Evolutionary conservation across 345 rosid genomes (phyloP).

Genomic region (Brassica rapa): DNA sequence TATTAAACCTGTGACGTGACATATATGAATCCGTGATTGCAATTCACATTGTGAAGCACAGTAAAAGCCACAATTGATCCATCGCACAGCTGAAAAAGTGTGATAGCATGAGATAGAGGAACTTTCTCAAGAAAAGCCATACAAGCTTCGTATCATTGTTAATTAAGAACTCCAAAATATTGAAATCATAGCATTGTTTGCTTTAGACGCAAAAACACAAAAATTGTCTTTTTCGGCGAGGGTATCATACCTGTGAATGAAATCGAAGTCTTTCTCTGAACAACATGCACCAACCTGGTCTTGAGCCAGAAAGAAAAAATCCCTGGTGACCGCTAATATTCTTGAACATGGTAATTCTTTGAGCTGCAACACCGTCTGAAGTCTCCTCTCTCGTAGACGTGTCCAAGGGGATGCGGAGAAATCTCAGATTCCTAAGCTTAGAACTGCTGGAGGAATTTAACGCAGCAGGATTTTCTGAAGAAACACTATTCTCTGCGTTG

Average conservation of each 20-base stretch:
- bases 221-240: neutral
- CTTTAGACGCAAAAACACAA: conserved; percentile 16
- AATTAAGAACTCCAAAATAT: conserved; percentile 2
- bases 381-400: conserved; percentile 76
- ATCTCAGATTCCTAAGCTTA: conserved; percentile 84
- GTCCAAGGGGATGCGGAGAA: conserved; percentile 73
- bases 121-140: conserved; percentile 26
- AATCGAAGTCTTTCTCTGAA: conserved; percentile 87
- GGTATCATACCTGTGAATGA: conserved; percentile 87
- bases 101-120: conserved; percentile 32
- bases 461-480: conserved; percentile 49
- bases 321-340: conserved; percentile 90
- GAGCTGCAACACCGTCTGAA: conserved; percentile 51
- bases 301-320: conserved; percentile 88
- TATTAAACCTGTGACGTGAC: conserved; percentile 82
- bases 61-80: conserved; percentile 94
- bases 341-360: conserved; percentile 79
- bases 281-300: conserved; percentile 97
- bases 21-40: conserved; percentile 92
- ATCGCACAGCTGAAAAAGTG: conserved; percentile 76
- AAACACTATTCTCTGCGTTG: conserved; percentile 55
- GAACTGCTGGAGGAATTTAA: conserved; percentile 56
- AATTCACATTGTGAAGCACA: conserved; percentile 96
- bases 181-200: conserved; percentile 13
- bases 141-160: conserved; percentile 5